A percentile compares a stretch with the other conserved stretches of the same genome.
phyloP scores from a whole-genome alignment of 83 land plant genomes.

The Thuja plicata region DNA sequence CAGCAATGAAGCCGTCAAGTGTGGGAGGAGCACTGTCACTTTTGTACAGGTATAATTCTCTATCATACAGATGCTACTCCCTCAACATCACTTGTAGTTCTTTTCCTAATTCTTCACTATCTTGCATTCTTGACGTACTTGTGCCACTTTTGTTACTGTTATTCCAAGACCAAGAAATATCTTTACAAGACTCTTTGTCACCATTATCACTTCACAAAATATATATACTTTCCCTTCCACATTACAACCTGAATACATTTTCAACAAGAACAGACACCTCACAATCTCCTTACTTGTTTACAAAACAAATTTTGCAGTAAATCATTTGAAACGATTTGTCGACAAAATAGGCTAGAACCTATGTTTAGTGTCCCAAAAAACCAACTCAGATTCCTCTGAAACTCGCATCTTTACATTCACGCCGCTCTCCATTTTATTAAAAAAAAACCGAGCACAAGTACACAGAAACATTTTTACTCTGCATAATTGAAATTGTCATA shows the following conservation, averaged over 20 bases:
- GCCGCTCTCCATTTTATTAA: background rate
- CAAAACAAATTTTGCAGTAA: no score
- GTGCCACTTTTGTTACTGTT: constrained; percentile 12
- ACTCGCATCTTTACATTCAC: background rate
- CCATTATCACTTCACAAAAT: constrained; percentile 21
- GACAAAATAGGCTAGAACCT: background rate
- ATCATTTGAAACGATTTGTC: background rate
- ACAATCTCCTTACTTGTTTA: background rate
- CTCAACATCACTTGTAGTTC: no score
- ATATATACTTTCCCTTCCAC: background rate
- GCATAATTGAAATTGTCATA: no score
- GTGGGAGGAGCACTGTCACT: no score
- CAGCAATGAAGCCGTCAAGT: no score
- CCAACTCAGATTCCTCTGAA: background rate
- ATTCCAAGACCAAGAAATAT: constrained; percentile 37
- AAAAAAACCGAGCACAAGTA: background rate
- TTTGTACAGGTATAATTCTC: no score
- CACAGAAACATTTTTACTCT: background rate
- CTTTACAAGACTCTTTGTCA: constrained; percentile 52
- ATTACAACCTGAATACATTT: background rate
- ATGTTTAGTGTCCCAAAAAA: background rate
- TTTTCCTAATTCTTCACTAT: no score
- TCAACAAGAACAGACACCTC: background rate
- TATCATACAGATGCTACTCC: no score
- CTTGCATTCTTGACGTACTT: no score